Percentiles rank a stretch among this genome's conserved stretches.
Evolutionary conservation across 2,329 filamentous ascomycete species (phyloP).

Genomic region (Aspergillus intermedius): DNA sequence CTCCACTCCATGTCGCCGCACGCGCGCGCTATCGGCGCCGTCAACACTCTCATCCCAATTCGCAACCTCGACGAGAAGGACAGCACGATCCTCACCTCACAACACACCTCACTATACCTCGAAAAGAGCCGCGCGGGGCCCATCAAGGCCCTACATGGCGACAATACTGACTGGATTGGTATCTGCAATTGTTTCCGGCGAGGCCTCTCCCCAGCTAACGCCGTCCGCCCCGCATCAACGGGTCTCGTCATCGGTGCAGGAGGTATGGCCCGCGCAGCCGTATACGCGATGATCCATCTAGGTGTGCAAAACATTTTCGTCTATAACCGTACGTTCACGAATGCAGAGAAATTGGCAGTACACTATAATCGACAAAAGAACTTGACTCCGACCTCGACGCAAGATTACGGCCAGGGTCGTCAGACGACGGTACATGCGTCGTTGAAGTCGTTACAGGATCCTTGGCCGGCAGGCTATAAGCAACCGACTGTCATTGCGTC

Average conservation of each 20-base stretch:
- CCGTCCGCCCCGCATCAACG: slow-evolving; percentile 50
- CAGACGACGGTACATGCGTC: slow-evolving; percentile 20
- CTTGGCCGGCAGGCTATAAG: slow-evolving; percentile 28
- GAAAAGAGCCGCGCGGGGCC: slow-evolving; percentile 60
- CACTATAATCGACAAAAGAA: slow-evolving; percentile 32
- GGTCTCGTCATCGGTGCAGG: slow-evolving; percentile 60
- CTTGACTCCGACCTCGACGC: slow-evolving; percentile 8
- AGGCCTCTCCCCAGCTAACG: slow-evolving; percentile 66
- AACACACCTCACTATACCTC: slow-evolving; percentile 49
- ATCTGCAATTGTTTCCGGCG: slow-evolving; percentile 66
- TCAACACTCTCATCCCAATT: slow-evolving; percentile 69
- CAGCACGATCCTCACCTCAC: slow-evolving; percentile 49
- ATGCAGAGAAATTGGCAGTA: slow-evolving; percentile 29
- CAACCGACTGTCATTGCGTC: slow-evolving; percentile 35
- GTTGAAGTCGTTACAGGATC: slow-evolving; percentile 22
- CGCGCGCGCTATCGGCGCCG: slow-evolving; percentile 66
- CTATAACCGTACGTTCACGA: slow-evolving; percentile 31
- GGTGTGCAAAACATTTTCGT: slow-evolving; percentile 35
- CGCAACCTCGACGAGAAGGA: slow-evolving; percentile 44
- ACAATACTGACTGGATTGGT: slow-evolving; percentile 78
- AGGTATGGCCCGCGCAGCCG: slow-evolving; percentile 36
- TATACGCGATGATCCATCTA: slow-evolving; percentile 35
- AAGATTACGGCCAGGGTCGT: slow-evolving; percentile 3
- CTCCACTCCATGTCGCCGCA: slow-evolving; percentile 64
- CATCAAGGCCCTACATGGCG: slow-evolving; percentile 64